Percentiles rank a stretch among this genome's conserved stretches.
Conservation (phyloP, 1,284 basidiomycete genomes). For the Naganishia sp. region DNA sequence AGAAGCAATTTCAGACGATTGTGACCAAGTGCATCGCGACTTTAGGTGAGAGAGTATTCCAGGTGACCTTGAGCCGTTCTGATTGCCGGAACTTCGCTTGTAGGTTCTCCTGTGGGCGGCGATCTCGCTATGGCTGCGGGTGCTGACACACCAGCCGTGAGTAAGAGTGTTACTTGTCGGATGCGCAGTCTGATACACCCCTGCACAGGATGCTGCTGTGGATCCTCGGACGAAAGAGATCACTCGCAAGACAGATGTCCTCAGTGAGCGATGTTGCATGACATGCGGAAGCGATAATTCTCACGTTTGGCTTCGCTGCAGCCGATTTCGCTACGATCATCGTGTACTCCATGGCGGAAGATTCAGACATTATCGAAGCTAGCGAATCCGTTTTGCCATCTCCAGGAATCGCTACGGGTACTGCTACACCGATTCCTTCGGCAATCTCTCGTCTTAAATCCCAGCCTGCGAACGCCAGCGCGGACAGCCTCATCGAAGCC, state of each 20-base stretch:
- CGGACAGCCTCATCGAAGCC: slow-evolving; percentile 48
- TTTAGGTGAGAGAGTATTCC: slow-evolving; percentile 66
- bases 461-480: slow-evolving; percentile 36
- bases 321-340: slow-evolving; percentile 82
- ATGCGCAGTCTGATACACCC: neutral
- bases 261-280: neutral
- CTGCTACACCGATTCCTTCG: slow-evolving; percentile 31
- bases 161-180: neutral
- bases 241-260: slow-evolving; percentile 23
- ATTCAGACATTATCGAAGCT: slow-evolving; percentile 61
- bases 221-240: slow-evolving; percentile 26
- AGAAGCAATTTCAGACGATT: slow-evolving; percentile 80
- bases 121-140: slow-evolving; percentile 32
- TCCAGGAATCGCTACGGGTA: slow-evolving; percentile 49
- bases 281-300: neutral
- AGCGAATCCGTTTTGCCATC: slow-evolving; percentile 57
- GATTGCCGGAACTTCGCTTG: slow-evolving; percentile 26
- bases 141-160: slow-evolving; percentile 21
- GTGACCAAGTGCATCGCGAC: slow-evolving; percentile 83
- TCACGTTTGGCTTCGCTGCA: slow-evolving; percentile 47
- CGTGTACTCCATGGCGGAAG: slow-evolving; percentile 87
- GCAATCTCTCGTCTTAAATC: slow-evolving; percentile 37
- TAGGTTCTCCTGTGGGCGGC: slow-evolving; percentile 35
- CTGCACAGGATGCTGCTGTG: slow-evolving; percentile 11
- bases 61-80: neutral